Percentiles rank a stretch among this genome's conserved stretches.
phyloP scores from a whole-genome alignment of 352 stramenopile genomes.

The Pythium folliculosum region DNA sequence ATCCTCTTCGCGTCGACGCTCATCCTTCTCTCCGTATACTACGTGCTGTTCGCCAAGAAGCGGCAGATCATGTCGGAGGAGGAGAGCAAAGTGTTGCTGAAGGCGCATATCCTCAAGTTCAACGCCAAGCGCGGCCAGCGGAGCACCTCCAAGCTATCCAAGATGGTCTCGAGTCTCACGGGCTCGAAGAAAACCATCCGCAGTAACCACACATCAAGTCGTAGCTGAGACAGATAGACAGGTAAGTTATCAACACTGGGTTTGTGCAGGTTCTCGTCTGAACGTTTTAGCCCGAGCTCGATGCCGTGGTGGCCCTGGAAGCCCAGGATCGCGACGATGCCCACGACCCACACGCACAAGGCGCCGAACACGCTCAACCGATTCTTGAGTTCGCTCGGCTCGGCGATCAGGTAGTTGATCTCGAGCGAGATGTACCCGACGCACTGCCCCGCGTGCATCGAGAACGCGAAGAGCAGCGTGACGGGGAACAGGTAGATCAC shows the following conservation, averaged over 20 bases:
- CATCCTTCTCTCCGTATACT: constrained; percentile 18
- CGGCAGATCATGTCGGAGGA: constrained; percentile 29
- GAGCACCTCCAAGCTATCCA: neutral
- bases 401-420: constrained; percentile 25
- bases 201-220: neutral
- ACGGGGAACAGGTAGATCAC: too few relatives aligned
- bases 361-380: constrained; percentile 24
- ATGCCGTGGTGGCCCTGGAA: too few relatives aligned
- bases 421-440: constrained; percentile 38
- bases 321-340: constrained; percentile 8
- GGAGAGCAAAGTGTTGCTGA: constrained; percentile 26
- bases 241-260: too few relatives aligned
- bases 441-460: constrained; percentile 30
- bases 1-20: neutral
- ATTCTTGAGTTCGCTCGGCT: constrained; percentile 13
- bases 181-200: neutral
- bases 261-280: too few relatives aligned
- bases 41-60: constrained; percentile 22
- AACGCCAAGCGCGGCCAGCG: constrained; percentile 10
- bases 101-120: constrained; percentile 17
- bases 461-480: too few relatives aligned
- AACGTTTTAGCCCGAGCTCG: too few relatives aligned
- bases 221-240: neutral
- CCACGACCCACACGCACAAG: constrained; percentile 19
- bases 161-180: neutral